phyloP scores from a whole-genome alignment of 768 basidiomycete genomes.

The Macrocybe gigantea region DNA sequence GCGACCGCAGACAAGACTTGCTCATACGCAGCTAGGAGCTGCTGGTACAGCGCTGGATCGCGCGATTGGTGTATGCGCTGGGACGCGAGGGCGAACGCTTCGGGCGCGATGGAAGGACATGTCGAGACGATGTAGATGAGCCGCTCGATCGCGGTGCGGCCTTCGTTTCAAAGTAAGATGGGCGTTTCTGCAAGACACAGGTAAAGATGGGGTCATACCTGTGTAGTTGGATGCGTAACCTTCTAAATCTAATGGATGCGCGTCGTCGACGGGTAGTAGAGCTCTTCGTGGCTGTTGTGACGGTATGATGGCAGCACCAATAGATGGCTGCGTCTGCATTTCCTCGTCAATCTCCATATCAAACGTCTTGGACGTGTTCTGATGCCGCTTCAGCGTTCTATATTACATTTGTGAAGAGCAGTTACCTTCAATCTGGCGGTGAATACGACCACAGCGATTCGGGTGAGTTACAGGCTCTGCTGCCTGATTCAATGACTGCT shows the following conservation, averaged over 20 bases:
- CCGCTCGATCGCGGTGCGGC: conserved; percentile 72
- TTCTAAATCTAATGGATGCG: conserved; percentile 86
- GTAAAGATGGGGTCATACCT: conserved; percentile 33
- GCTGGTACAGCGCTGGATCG: conserved; percentile 58
- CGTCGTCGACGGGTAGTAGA: conserved; percentile 58
- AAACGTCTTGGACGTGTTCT: neutral
- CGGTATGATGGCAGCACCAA: conserved; percentile 9
- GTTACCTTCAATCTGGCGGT: no score
- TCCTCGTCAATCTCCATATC: conserved; percentile 39
- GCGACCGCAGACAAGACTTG: conserved; percentile 19
- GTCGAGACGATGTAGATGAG: conserved; percentile 60
- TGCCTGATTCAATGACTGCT: no score
- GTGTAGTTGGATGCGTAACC: conserved; percentile 71
- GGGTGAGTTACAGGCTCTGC: no score
- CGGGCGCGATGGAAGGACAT: conserved; percentile 65
- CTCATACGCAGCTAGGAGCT: conserved; percentile 50
- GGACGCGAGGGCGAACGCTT: conserved; percentile 65
- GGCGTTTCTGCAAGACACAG: neutral
- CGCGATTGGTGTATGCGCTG: conserved; percentile 60
- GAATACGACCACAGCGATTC: no score
- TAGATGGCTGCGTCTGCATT: conserved; percentile 22
- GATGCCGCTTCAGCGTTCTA: no score
- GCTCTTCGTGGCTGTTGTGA: conserved; percentile 16
- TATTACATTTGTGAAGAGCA: no score
- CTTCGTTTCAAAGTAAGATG: conserved; percentile 25